Evolutionary conservation across 2,329 filamentous ascomycete genomes (phyloP), one percentile per base, ranked within the genome.

Genomic region (Pestalotiopsis sp.): DNA sequence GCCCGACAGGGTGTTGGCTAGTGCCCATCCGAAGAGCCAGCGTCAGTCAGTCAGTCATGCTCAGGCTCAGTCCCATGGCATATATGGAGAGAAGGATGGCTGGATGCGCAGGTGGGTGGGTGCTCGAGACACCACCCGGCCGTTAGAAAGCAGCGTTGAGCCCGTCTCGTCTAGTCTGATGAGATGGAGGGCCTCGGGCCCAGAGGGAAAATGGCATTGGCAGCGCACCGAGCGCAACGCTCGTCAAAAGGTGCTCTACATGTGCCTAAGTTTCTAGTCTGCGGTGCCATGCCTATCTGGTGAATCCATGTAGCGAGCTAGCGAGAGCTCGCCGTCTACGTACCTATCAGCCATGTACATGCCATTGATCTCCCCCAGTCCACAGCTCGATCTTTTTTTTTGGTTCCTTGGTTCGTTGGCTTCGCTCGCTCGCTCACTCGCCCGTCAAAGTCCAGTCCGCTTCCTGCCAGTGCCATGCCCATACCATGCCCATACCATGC

Each of bases 201-300:
- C 27, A 39, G 56, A 20, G 52, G 23, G 14, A 58, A 25, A 58
- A 49, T 13, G 23, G 13, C 38, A 23, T 38, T n/a, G 60, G 17
- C 17, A 20, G 45, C 45, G 45, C 36, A 14, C 56, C 38, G 56
- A 67, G 65, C 65, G 56, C 65, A 67, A 67, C 65, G 65, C 65
- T 60, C 65, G 36, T 65, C 36, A 14, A 65, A 45, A 41, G 36
- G 60, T 39, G n/a, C 45, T 52, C 45, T 52, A 52, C 45, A 52
- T 52, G 45, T 36, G 31, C 7, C 31, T 36, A 36, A 36, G 31
- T 36, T 36, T 36, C 31, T 36, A 36, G 31, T 36, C 31, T 6
- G 31, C 31, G 31, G 31, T 36, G 31, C 31, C 49, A 56, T 56
- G 49, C 49, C 49, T 56, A 23, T 52, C 45, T 52, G 20, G 45